phyloP scores from a whole-genome alignment of 2,329 filamentous ascomycete genomes.

The Plectosphaerella cucumerina region DNA sequence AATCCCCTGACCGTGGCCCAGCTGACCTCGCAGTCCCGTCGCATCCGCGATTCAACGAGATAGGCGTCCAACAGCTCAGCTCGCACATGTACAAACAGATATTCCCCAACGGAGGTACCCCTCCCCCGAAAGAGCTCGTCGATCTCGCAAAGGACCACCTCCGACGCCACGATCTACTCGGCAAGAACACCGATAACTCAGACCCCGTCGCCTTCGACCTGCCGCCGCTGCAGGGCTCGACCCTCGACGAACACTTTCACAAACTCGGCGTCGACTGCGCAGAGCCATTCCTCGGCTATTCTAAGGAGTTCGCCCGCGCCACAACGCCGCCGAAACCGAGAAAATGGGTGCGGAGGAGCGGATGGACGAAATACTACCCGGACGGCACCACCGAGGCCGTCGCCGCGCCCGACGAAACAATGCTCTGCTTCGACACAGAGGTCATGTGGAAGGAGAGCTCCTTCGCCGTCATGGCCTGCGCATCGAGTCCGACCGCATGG shows the following conservation, averaged over 20 bases:
- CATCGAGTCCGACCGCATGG: slow-evolving; percentile 84
- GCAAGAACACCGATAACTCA: slow-evolving; percentile 78
- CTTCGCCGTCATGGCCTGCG: slow-evolving; percentile 96
- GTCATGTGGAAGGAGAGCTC: slow-evolving; percentile 92
- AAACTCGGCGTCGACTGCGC: slow-evolving; percentile 81
- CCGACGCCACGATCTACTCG: slow-evolving; percentile 76
- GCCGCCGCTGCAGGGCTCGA: slow-evolving; percentile 71
- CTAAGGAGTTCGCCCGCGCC: slow-evolving; percentile 68
- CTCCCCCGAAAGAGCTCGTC: slow-evolving; percentile 68
- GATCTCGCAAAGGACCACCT: slow-evolving; percentile 79
- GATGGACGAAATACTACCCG: slow-evolving; percentile 88
- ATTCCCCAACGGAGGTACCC: slow-evolving; percentile 57
- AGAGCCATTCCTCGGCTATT: slow-evolving; percentile 73
- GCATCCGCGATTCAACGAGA: slow-evolving; percentile 77
- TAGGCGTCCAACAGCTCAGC: slow-evolving; percentile 92
- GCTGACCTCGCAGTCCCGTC: slow-evolving; percentile 35
- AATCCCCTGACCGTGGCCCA: not conserved
- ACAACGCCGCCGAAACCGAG: slow-evolving; percentile 55
- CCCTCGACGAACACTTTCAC: slow-evolving; percentile 91
- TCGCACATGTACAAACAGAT: slow-evolving; percentile 77
- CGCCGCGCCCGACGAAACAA: slow-evolving; percentile 71
- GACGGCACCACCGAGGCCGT: slow-evolving; percentile 70
- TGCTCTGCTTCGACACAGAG: slow-evolving; percentile 93
- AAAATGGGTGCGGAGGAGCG: slow-evolving; percentile 74
- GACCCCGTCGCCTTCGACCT: slow-evolving; percentile 82